Evolutionary conservation across 1,139 yeast genomes (phyloP).

Genomic region (Chernovozyma sophiae-reginae): DNA sequence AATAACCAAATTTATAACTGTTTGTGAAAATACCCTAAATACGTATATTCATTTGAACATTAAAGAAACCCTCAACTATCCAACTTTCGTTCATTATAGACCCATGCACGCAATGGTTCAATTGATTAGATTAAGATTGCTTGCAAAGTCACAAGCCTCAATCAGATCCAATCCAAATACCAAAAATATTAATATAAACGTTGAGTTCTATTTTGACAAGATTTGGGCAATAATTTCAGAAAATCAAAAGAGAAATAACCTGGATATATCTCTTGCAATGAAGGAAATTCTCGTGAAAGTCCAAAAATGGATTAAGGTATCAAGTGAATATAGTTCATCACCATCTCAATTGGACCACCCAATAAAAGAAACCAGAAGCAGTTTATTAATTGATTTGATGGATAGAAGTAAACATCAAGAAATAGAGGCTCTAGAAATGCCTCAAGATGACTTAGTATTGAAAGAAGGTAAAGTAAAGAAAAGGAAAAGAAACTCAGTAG

Average conservation of each 20-base stretch:
- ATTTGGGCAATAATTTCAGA: constrained; percentile 22
- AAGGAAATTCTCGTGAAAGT: constrained; percentile 38
- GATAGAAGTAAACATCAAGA: constrained; percentile 45
- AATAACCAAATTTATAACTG: constrained; percentile 34
- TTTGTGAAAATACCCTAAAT: constrained; percentile 42
- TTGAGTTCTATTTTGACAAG: constrained; percentile 31
- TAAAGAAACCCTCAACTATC: constrained; percentile 37
- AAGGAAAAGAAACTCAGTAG: neutral
- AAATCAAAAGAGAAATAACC: constrained; percentile 22
- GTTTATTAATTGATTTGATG: constrained; percentile 38
- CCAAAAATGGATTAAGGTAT: constrained; percentile 46
- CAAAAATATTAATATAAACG: constrained; percentile 25
- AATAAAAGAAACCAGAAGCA: constrained; percentile 27
- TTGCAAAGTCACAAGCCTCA: constrained; percentile 32
- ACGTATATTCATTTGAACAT: constrained; percentile 38
- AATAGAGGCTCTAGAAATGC: constrained; percentile 39
- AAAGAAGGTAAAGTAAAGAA: neutral
- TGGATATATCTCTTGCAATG: constrained; percentile 42
- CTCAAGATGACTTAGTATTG: constrained; percentile 15
- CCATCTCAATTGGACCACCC: constrained; percentile 8
- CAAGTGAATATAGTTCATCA: constrained; percentile 19
- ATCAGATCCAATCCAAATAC: constrained; percentile 3
- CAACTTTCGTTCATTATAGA: constrained; percentile 52
- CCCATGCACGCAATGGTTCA: constrained; percentile 54
- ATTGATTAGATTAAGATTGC: constrained; percentile 39